These are phyloP conservation scores for Aurifilum marmelostoma DNA, from an alignment of 2,329 filamentous ascomycete species.

Conservation along the genomic window DNA sequence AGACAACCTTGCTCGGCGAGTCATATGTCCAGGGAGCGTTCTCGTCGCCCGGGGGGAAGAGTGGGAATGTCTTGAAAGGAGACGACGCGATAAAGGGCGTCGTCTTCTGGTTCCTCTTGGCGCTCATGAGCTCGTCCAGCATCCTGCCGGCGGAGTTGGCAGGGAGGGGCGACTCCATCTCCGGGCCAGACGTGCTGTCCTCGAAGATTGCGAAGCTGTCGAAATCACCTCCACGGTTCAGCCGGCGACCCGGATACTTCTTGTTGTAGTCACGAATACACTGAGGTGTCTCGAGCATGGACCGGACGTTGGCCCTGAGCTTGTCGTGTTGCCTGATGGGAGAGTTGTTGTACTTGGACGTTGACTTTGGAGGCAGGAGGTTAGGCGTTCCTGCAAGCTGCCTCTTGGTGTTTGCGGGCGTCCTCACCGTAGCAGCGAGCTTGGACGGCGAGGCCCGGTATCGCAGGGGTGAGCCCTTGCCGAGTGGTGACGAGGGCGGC, in stretches of 20 bases:
- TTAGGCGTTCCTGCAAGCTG: slow-evolving; percentile 20
- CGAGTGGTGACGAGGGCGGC: slow-evolving; percentile 26
- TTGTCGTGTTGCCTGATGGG: slow-evolving; percentile 29
- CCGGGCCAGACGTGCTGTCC: slow-evolving; percentile 24
- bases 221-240: slow-evolving; percentile 14
- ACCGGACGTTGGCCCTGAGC: slow-evolving; percentile 24
- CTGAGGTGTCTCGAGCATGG: slow-evolving; percentile 29
- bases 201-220: slow-evolving; percentile 28
- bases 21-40: slow-evolving; percentile 45
- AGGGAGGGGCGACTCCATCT: slow-evolving; percentile 23
- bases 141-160: slow-evolving; percentile 29
- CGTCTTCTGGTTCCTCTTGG: slow-evolving; percentile 27
- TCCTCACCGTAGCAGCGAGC: slow-evolving; percentile 12
- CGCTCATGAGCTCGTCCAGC: slow-evolving; percentile 29
- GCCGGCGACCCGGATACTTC: slow-evolving; percentile 24
- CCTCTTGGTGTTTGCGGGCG: slow-evolving; percentile 23
- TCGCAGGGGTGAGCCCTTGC: slow-evolving; percentile 25
- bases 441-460: slow-evolving; percentile 26
- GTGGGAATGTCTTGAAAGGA: slow-evolving; percentile 26
- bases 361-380: slow-evolving; percentile 26
- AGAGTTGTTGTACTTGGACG: slow-evolving; percentile 28
- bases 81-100: slow-evolving; percentile 25
- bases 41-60: slow-evolving; percentile 42
- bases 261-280: slow-evolving; percentile 27
- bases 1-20: slow-evolving; percentile 61